Base-by-base conservation (phyloP, 1,139 yeast species). In the Arxiozyma heterogenica region DNA sequence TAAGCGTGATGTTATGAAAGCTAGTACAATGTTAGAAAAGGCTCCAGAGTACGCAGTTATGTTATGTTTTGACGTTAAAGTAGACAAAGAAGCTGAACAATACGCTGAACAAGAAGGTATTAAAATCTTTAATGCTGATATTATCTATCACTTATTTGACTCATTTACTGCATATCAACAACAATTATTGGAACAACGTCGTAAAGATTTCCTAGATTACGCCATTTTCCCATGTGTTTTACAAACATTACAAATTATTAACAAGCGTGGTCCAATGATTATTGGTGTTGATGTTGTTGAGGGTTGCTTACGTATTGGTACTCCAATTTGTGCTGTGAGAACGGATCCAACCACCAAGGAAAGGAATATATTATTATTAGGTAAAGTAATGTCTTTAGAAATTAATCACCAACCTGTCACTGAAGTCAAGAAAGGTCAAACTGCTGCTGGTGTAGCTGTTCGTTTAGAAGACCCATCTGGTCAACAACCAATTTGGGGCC, bases 261-360 rank as follows among this genome's bases (percentile, higher is more conserved):
- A 94, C 82, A 93, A 93, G 78, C 88, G 98, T 75, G 90, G 91
- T 72, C 99, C 99, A 57, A 93, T 93, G 98, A 90, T 93, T 68
- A 87, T 93, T 69, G 99, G 99, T 81, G 98, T 93, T 58, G 99
- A 93, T 71, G 96, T 93, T 59, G 72, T 81, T 53, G 98, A 93
- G 71, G 99, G 99, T 65, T 78, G 87, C 46, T 79, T 94, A 50
- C 82, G 93, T 61, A 71, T 87, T 51, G 98, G 98, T 55, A 91
- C 98, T 1, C 98, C 99, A 61, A 89, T 93, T 59, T 86, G 96
- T 75, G 93, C 94, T 34, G 97, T 93, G 53, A 90, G 91, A 73
- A 76, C 77, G 51, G 97, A 91, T 66, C 96, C 98, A 44, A 77
- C 77, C 18, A 87, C 96, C 1, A 88, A 88, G 62, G 83, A 83